Percentiles rank a stretch among this genome's conserved stretches.
Conservation (phyloP, 768 basidiomycete species). For the Trametes meyenii region DNA sequence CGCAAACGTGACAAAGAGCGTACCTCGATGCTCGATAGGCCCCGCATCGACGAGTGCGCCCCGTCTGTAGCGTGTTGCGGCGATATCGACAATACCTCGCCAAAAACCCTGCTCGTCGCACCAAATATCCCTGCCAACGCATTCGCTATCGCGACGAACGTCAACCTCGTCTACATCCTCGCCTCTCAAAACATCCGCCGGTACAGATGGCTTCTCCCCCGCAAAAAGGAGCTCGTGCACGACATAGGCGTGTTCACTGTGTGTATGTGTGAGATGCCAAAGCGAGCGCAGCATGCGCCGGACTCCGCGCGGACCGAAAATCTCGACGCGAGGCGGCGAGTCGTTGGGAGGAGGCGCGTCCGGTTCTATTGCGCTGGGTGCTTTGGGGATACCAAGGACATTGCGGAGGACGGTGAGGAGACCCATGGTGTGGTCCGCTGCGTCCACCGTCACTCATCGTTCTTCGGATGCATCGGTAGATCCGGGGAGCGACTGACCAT, state of each 20-base stretch:
- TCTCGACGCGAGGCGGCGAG: slow-evolving; percentile 52
- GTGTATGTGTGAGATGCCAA: slow-evolving; percentile 67
- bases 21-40: slow-evolving; percentile 77
- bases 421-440: slow-evolving; percentile 78
- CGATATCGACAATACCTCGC: slow-evolving; percentile 50
- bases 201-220: slow-evolving; percentile 52
- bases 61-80: slow-evolving; percentile 31
- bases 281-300: slow-evolving; percentile 73
- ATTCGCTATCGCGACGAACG: slow-evolving; percentile 65
- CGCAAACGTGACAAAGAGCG: slow-evolving; percentile 21
- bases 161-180: slow-evolving; percentile 27
- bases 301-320: slow-evolving; percentile 81
- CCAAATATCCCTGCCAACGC: slow-evolving; percentile 59
- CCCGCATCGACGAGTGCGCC: slow-evolving; percentile 67
- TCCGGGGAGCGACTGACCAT: slow-evolving; percentile 47
- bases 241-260: slow-evolving; percentile 61
- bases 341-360: slow-evolving; percentile 16
- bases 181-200: slow-evolving; percentile 42
- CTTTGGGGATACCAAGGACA: slow-evolving; percentile 52
- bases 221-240: slow-evolving; percentile 76
- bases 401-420: slow-evolving; percentile 67
- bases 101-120: slow-evolving; percentile 64
- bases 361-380: slow-evolving; percentile 25
- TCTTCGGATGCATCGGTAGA: neutral
- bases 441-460: neutral